A percentile compares a stretch with the other conserved stretches of the same genome.
Evolutionary conservation across 2,329 filamentous ascomycete genomes (phyloP).

Genomic region (Myriosclerotinia scirpicola): DNA sequence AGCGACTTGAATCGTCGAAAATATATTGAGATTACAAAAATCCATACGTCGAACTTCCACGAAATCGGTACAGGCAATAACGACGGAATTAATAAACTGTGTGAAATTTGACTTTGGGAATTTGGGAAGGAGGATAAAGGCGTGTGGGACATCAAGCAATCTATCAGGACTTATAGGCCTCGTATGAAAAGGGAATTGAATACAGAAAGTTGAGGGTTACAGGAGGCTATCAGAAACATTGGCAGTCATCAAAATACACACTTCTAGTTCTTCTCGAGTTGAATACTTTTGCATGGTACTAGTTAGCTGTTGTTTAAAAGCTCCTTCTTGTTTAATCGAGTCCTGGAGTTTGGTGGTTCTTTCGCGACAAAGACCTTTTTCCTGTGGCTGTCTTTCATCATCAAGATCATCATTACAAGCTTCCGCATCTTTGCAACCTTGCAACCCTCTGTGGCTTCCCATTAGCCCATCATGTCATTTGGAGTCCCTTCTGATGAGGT

Average conservation of each 20-base stretch:
- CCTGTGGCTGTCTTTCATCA: conserved; percentile 32
- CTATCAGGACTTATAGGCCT: conserved; percentile 28
- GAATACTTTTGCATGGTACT: conserved; percentile 42
- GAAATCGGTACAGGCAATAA: neutral
- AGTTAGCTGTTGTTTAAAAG: conserved; percentile 42
- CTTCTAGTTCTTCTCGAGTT: conserved; percentile 42
- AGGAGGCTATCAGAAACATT: conserved; percentile 34
- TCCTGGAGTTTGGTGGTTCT: conserved; percentile 34
- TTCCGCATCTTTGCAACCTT: conserved; percentile 30
- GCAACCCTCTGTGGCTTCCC: conserved; percentile 31
- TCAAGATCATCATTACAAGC: conserved; percentile 27
- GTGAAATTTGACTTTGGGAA: conserved; percentile 21
- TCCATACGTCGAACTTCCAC: neutral
- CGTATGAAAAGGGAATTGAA: conserved; percentile 27
- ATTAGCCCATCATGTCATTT: conserved; percentile 59
- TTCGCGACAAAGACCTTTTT: conserved; percentile 34
- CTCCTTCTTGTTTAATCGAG: conserved; percentile 33
- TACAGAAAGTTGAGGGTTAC: conserved; percentile 29
- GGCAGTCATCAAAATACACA: conserved; percentile 42
- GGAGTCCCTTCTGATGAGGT: conserved; percentile 71
- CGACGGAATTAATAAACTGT: conserved; percentile 1
- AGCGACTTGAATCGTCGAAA: conserved; percentile 1
- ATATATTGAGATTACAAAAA: neutral
- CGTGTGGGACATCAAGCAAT: conserved; percentile 30
- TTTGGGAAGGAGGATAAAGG: conserved; percentile 30